A percentile compares a stretch with the other conserved stretches of the same genome.
Conservation (phyloP, 768 basidiomycete genomes). For the Pleurotus djamor region DNA sequence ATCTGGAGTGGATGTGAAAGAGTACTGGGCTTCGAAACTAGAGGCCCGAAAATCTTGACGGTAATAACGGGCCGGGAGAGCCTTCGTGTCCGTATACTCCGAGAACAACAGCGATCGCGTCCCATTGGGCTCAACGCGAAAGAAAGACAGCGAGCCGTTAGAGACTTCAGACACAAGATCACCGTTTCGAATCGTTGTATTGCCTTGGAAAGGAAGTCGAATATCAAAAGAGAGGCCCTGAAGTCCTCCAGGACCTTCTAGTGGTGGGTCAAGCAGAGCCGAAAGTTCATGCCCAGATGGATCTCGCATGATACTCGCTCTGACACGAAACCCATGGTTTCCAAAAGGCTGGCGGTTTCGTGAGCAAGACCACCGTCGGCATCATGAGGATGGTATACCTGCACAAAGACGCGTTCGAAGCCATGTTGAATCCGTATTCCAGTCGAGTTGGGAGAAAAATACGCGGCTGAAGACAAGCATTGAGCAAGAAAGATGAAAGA, state of each 20-base stretch:
- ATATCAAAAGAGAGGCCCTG: slow-evolving; percentile 25
- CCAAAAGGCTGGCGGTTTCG: slow-evolving; percentile 26
- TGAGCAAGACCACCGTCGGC: not conserved
- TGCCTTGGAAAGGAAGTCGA: slow-evolving; percentile 23
- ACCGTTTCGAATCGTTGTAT: slow-evolving; percentile 28
- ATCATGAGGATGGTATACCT: slow-evolving; percentile 15
- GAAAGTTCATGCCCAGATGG: slow-evolving; percentile 30
- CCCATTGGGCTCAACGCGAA: slow-evolving; percentile 24
- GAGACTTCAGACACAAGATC: slow-evolving; percentile 24
- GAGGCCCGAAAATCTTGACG: slow-evolving; percentile 26
- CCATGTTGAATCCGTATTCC: slow-evolving; percentile 32
- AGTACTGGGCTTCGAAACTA: slow-evolving; percentile 28
- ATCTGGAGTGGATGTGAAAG: slow-evolving; percentile 25
- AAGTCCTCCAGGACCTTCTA: slow-evolving; percentile 29
- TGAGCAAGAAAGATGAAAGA: too few species aligned
- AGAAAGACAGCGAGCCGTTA: slow-evolving; percentile 23
- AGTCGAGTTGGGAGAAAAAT: slow-evolving; percentile 25
- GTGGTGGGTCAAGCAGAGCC: slow-evolving; percentile 31
- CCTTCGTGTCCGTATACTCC: slow-evolving; percentile 30
- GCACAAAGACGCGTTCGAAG: slow-evolving; percentile 30
- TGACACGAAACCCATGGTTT: slow-evolving; percentile 31
- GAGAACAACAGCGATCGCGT: slow-evolving; percentile 21
- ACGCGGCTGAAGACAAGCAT: slow-evolving; percentile 2
- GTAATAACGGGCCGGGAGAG: slow-evolving; percentile 25
- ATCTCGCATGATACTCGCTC: slow-evolving; percentile 28